These are phyloP conservation scores for Lachnellula arida DNA, from an alignment of 2,329 filamentous ascomycete species.

Conservation along the genomic window DNA sequence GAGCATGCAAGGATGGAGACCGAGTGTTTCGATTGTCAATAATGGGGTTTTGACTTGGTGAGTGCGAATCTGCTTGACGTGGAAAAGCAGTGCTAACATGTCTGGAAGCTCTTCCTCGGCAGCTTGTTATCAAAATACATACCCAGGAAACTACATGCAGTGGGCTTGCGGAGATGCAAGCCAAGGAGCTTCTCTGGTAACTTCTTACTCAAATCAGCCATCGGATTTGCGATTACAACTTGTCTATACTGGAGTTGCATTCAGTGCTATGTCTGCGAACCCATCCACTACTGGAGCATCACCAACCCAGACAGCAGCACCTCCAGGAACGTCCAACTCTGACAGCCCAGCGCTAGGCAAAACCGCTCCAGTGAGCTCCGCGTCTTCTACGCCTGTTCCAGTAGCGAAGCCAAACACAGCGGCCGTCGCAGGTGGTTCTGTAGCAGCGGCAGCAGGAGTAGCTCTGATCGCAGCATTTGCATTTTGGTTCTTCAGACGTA, in stretches of 20 bases:
- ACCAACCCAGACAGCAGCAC: conserved; percentile 5
- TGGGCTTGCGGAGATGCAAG: conserved; percentile 27
- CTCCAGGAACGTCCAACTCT: conserved; percentile 1
- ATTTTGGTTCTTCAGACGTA: conserved; percentile 17
- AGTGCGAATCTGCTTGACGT: conserved; percentile 1
- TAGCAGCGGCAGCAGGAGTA: conserved; percentile 19
- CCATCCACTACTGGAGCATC: conserved; percentile 4
- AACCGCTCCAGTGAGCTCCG: neutral
- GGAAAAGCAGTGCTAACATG: conserved; percentile 12
- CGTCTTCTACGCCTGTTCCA: conserved; percentile 1
- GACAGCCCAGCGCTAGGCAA: conserved; percentile 4
- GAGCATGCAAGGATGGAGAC: conserved; percentile 22
- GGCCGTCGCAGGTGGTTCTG: conserved; percentile 18
- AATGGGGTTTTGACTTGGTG: conserved; percentile 30
- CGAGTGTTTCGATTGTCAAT: conserved; percentile 15
- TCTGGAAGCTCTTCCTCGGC: conserved; percentile 15
- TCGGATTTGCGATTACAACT: conserved; percentile 24
- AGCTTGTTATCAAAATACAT: conserved; percentile 28
- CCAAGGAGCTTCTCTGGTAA: conserved; percentile 13
- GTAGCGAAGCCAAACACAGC: conserved; percentile 11
- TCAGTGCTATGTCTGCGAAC: conserved; percentile 10
- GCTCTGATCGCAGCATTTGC: conserved; percentile 14
- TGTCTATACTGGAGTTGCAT: conserved; percentile 26
- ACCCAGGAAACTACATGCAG: conserved; percentile 26
- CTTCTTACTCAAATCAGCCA: conserved; percentile 25